These are phyloP conservation scores for Verticillium albo-atrum DNA, from an alignment of 2,329 filamentous ascomycete species.

Conservation along the genomic window DNA sequence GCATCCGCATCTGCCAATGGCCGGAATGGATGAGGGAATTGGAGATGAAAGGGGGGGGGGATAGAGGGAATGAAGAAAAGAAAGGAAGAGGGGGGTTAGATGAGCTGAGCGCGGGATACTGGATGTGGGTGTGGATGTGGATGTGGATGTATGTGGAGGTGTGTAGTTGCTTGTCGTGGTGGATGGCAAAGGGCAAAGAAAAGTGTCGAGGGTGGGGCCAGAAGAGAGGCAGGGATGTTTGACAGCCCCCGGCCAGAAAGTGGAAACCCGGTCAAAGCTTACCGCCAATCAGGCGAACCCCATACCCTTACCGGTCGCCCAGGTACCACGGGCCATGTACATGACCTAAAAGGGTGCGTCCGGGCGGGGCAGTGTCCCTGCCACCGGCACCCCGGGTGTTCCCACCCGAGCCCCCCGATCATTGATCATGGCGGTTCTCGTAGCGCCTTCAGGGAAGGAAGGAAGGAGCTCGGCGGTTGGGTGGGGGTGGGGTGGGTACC, in stretches of 20 bases:
- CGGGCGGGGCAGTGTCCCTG: neutral
- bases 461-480: no score
- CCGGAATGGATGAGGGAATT: constrained; percentile 1
- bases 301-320: neutral
- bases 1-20: neutral
- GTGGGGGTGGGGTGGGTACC: no score
- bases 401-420: neutral
- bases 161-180: no score
- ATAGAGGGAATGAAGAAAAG: neutral
- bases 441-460: no score
- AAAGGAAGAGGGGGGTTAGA: neutral
- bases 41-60: neutral
- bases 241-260: neutral
- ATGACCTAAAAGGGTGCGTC: neutral
- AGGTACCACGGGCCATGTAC: neutral
- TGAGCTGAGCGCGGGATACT: neutral
- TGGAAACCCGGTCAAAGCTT: no score
- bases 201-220: neutral
- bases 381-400: neutral
- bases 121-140: neutral
- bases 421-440: no score
- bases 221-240: neutral
- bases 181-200: neutral
- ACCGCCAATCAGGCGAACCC: no score
- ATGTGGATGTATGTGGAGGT: neutral